Base-by-base conservation (phyloP, 2,329 filamentous ascomycete genomes). In the Dactylellina leptospora region DNA sequence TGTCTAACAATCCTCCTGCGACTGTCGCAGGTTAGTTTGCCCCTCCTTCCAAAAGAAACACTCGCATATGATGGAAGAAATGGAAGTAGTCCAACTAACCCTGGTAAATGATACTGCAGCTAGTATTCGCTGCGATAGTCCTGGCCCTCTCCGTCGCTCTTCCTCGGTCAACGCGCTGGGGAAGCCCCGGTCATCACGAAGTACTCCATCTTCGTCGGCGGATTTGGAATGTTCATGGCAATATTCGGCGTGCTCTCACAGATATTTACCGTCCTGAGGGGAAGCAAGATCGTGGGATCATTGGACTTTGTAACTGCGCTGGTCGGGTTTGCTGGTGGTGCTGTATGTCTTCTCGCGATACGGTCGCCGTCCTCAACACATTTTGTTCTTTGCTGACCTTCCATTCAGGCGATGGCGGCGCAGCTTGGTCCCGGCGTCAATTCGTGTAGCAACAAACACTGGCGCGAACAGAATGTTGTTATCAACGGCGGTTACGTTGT, bases 321-420 rank as follows among this genome's bases (percentile, higher is more conserved):
- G 13, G 20, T 72, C 3, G 51, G 62, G n/a, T 72, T 72, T 42
- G 68, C 68, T 27, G 68, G 68, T 36, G 68, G 68, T 18, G 68
- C 44, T 16, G 68, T 72, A 72, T 20, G 68, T 71, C 40, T 50
- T 9, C 25, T 33, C 13, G 20, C 13, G 16, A 48, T 27, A n/a
- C 36, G 45, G 6, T n/a, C n/a, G n/a, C 28, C 16, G 27, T 40
- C 30, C 20, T 48, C 64, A 70, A 70, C 56, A 58, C 56, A 71
- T 53, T 40, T 38, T 11, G 36, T 5, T 40, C 20, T 56, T 45
- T 44, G 36, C 53, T 56, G 22, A 58, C 38, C 13, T 20, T 10
- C 22, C 16, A 10, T 48, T 27, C 27, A 72, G 68, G 59, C 68
- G 11, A 72, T 61, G 53, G 68, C 68, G 3, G 68, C 48, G n/a